Evolutionary conservation across 2,329 filamentous ascomycete species (phyloP), one percentile per base, ranked within the genome.

Genomic region (Immersiporthe knoxdaviesiana): DNA sequence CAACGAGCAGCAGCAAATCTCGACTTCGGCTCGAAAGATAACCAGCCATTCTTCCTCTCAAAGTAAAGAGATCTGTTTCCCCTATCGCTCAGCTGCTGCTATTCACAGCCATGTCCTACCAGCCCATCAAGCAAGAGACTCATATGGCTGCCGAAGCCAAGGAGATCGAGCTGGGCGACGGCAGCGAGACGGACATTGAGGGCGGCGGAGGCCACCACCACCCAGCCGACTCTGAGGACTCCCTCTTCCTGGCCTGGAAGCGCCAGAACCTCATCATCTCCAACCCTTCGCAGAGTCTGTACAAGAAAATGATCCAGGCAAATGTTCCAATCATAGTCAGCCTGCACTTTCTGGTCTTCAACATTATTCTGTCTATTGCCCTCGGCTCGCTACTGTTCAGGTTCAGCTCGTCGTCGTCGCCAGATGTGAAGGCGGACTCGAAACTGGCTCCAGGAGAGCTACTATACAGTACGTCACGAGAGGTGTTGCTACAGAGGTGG

Each of bases 151-250:
- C 35, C 35, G 70, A 67, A 16, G 39, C 56, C 35, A 60, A 56
- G 41, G 64, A 61, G 39, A 24, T 37, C 24, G 64, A 69, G 54
- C 41, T 67, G 7, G 30, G 52, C 24, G 60, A 54, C 56, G 61
- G 56, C 54, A 69, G 63, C 52, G 67, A 66, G 54, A 61, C 65
- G 6, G 65, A 66, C 32, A 47, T 66, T 30, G 65, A 66, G 27
- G 65, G 65, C 35, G 35, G 35, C 35, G 8, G n/a, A n/a, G n/a
- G n/a, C n/a, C n/a, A n/a, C n/a, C n/a, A n/a, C 44, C 32, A 35
- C 39, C 39, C 54, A 16, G 18, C 30, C 39, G 18, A 35, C 30
- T 50, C 54, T 11, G 54, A 60, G 24, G 56, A 47, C 18, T 47
- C 54, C 47, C 65, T 60, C 18, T 66, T 66, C 24, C 1, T 41